Evolutionary conservation across 345 rosid genomes (phyloP).

Genomic region (Sonneratia alba): DNA sequence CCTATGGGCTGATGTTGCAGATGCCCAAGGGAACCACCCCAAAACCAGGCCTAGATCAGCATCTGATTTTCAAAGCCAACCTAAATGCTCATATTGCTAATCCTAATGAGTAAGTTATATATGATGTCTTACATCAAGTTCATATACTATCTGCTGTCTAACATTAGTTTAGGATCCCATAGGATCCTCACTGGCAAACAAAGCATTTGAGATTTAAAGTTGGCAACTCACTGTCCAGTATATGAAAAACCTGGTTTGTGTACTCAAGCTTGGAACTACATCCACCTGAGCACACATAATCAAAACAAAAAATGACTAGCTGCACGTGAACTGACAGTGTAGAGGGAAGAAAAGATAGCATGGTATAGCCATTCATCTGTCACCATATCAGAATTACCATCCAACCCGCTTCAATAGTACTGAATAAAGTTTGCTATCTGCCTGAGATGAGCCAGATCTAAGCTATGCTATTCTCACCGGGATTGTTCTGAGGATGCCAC

Average conservation of each 20-base stretch:
- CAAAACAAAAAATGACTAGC: not conserved
- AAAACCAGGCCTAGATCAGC: no score
- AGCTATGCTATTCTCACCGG: not conserved
- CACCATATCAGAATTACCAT: not conserved
- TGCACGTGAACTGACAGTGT: not conserved
- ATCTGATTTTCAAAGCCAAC: no score
- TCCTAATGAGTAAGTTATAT: no score
- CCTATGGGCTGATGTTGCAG: no score
- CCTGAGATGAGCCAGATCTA: not conserved
- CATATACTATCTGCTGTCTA: no score
- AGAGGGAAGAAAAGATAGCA: not conserved
- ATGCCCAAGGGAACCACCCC: no score
- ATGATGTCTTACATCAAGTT: no score
- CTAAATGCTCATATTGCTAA: no score
- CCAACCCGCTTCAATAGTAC: not conserved
- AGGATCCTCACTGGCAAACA: no score
- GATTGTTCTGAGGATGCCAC: not conserved
- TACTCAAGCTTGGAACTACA: not conserved
- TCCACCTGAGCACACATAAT: not conserved
- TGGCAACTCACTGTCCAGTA: slow-evolving; percentile 27
- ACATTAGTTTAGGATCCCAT: no score
- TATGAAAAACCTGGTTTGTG: slow-evolving; percentile 8
- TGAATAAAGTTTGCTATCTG: not conserved
- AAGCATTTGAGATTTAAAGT: not conserved
- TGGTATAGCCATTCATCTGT: no score